Conservation (phyloP, 2,329 filamentous ascomycete genomes). For the Colletotrichum lupini region DNA sequence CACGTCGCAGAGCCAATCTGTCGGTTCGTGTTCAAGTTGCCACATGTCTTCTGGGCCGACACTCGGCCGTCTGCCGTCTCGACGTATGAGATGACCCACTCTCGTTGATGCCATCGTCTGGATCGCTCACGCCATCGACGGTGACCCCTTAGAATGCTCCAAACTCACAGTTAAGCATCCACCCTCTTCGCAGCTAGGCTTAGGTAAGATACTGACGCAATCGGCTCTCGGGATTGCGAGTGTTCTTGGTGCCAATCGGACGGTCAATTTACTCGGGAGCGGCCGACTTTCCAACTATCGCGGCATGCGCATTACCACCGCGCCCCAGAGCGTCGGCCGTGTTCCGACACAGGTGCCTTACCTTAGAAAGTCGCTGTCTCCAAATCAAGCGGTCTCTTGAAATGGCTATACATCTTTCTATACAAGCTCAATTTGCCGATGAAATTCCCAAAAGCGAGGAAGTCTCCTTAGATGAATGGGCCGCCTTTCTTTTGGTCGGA, state of each 20-base stretch:
- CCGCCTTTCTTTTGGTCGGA: too few relatives aligned
- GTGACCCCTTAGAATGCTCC: neutral
- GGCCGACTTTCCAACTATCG: neutral
- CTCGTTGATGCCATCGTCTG: slow-evolving; percentile 32
- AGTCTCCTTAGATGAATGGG: neutral
- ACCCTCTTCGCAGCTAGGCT: neutral
- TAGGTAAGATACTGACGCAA: slow-evolving; percentile 28
- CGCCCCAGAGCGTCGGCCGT: neutral
- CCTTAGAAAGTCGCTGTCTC: neutral
- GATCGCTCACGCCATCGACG: slow-evolving; percentile 31
- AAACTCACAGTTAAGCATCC: neutral
- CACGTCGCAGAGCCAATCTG: neutral
- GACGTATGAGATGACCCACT: slow-evolving; percentile 18
- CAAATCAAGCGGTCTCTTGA: neutral
- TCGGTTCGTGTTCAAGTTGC: neutral
- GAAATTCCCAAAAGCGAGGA: neutral
- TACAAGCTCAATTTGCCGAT: neutral
- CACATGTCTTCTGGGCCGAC: neutral
- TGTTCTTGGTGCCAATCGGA: neutral
- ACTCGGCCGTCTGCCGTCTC: neutral
- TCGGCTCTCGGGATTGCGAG: slow-evolving; percentile 18
- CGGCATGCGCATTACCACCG: too few relatives aligned
- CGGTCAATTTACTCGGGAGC: neutral
- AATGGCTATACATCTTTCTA: neutral
- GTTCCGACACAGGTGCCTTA: neutral